Conservation (phyloP, 2,329 filamentous ascomycete species). For the Xylariaceae sp. region DNA sequence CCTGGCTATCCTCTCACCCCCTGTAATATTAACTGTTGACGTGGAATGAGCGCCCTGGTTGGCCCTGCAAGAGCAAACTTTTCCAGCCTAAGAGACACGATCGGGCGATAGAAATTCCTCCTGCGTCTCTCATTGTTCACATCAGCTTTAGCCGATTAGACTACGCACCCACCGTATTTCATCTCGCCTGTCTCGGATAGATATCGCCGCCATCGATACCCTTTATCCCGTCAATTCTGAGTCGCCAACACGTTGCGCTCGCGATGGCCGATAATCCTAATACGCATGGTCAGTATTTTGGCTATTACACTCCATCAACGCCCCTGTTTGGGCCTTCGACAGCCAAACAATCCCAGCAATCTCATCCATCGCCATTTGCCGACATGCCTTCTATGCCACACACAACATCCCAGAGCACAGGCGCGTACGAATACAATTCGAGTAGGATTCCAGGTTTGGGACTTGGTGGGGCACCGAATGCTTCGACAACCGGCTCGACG, state of each 20-base stretch:
- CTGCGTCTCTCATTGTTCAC: neutral
- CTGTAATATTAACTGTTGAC: neutral
- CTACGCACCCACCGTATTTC: neutral
- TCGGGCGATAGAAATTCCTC: constrained; percentile 1
- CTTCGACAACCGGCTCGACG: constrained; percentile 9
- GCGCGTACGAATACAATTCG: constrained; percentile 36
- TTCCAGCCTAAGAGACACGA: constrained; percentile 3
- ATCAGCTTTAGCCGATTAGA: neutral
- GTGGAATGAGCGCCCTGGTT: constrained; percentile 2
- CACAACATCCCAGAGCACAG: constrained; percentile 31
- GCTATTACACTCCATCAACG: constrained; percentile 22
- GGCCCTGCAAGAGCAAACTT: neutral
- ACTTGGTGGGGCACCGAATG: constrained; percentile 24
- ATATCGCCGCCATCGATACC: neutral
- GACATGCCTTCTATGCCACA: constrained; percentile 24
- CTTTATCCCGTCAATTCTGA: constrained; percentile 5
- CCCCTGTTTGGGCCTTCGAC: constrained; percentile 1
- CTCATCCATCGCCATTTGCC: constrained; percentile 10
- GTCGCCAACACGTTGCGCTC: constrained; percentile 8
- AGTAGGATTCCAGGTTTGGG: constrained; percentile 37
- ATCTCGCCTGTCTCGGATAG: neutral
- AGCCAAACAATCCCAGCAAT: constrained; percentile 6
- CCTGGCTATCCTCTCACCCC: neutral
- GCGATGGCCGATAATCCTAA: constrained; percentile 39
- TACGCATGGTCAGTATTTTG: constrained; percentile 32